Evolutionary conservation across 1,139 yeast genomes (phyloP), one percentile per base, ranked within the genome.

Genomic region (Zhuliangozyma blackwelliae): DNA sequence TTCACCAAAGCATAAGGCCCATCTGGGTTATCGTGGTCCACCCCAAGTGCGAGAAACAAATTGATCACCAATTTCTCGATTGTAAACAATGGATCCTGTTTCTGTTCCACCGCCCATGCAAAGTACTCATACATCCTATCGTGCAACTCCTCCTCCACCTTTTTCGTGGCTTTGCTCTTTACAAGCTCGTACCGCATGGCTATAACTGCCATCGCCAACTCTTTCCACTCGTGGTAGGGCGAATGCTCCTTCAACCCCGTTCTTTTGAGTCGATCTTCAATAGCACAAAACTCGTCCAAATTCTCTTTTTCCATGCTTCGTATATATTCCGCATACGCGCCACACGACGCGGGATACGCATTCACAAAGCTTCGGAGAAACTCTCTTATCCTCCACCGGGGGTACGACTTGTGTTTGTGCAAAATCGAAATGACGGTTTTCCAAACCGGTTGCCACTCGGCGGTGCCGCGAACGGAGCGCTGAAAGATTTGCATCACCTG

Each of bases 171-270:
- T 36, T 29, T 34, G 38, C 27, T 32, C 47, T 11, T 34, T 45
- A 20, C 28, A 10, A 19, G 8, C 9, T 4, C 10, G 41, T 42
- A 38, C 41, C 39, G 36, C 49, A 53, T 41, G 44, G 45, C 25
- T 58, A 36, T 29, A 19, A 61, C 44, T 0, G 73, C 57, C 16
- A 59, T 43, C 0, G 63, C 68, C 7, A 64, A 54, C 5, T 50
- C 46, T 35, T 65, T 63, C 71, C 74, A 68, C 8, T 68, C 65
- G 27, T 56, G 60, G 35, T 61, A 63, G 8, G 39, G 37, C 29
- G 40, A 44, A 25, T 22, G 55, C 39, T 36, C 56, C 50, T 38
- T 51, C 32, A 47, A 46, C 30, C 55, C 50, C 27, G 50, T 34
- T 11, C 35, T 31, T 7, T 48, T 39, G 5, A 57, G 40, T 30